Evolutionary conservation across 306 rosid genomes (phyloP).

Genomic region (Malus fusca): DNA sequence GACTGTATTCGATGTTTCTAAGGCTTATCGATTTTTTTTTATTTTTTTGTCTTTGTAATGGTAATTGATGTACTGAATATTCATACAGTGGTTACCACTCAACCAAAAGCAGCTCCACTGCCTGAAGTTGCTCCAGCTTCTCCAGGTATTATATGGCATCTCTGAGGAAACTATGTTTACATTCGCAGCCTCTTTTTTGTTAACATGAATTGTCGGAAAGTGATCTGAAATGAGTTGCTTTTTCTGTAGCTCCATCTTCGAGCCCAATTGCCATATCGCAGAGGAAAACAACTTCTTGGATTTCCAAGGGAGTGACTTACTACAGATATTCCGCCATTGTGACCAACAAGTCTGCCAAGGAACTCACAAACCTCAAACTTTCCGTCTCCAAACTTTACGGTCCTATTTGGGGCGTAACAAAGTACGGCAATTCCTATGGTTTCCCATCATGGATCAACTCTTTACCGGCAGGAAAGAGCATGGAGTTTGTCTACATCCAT

Average conservation of each 20-base stretch:
- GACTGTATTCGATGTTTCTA: not conserved
- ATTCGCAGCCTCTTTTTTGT: not conserved
- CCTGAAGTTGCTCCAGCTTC: conserved; percentile 53
- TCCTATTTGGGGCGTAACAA: conserved; percentile 86
- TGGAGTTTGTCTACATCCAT: conserved; percentile 93
- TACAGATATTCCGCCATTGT: conserved; percentile 76
- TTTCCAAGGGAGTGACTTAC: conserved; percentile 55
- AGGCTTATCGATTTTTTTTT: not conserved
- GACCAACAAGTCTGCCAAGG: conserved; percentile 74
- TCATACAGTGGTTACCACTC: conserved; percentile 46
- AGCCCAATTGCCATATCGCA: conserved; percentile 55
- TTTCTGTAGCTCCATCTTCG: conserved; percentile 53
- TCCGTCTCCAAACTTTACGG: conserved; percentile 74
- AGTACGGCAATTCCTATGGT: conserved; percentile 51
- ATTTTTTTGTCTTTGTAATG: not conserved
- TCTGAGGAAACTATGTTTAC: not conserved
- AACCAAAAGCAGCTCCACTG: conserved; percentile 32
- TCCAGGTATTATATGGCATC: conserved; percentile 45
- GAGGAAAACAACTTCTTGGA: conserved; percentile 72
- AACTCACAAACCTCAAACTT: conserved; percentile 48
- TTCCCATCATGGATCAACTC: conserved; percentile 84
- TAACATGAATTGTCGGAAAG: not conserved
- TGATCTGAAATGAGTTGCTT: conserved; percentile 17
- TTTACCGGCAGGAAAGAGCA: conserved; percentile 69
- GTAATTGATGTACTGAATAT: not conserved